Evolutionary conservation across 2,329 filamentous ascomycete species (phyloP).

Genomic region (Colletotrichum higginsianum): DNA sequence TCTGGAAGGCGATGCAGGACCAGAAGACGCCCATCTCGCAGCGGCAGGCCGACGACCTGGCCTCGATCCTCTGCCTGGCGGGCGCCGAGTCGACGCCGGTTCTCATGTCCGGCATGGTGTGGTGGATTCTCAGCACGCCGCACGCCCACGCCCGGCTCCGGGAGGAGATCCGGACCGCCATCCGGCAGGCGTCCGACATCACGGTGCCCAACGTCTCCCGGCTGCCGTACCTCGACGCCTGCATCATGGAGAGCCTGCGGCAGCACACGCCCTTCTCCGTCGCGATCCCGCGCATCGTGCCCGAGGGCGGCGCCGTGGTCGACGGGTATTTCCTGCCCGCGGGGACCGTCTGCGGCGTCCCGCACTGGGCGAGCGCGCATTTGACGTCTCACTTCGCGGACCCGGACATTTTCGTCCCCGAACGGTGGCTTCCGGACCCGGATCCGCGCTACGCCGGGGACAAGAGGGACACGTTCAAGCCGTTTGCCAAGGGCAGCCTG

Average conservation of each 20-base stretch:
- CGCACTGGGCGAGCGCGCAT: constrained; percentile 1
- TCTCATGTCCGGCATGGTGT: constrained; percentile 8
- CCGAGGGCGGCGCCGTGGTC: not conserved
- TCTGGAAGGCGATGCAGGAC: constrained; percentile 1
- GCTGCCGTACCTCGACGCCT: constrained; percentile 5
- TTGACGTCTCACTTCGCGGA: not conserved
- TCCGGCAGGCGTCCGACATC: not conserved
- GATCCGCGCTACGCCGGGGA: not conserved
- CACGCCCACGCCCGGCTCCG: not conserved
- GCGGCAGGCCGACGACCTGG: not conserved
- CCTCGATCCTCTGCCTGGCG: constrained; percentile 3
- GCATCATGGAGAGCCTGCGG: constrained; percentile 7
- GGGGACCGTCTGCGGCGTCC: not conserved
- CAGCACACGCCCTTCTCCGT: constrained; percentile 4
- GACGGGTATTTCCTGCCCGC: constrained; percentile 7
- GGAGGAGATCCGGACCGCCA: not conserved
- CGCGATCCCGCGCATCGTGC: not conserved
- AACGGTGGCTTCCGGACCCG: not conserved
- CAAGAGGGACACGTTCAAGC: constrained; percentile 1
- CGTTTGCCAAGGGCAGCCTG: constrained; percentile 1
- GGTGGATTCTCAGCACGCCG: constrained; percentile 3
- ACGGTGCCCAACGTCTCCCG: not conserved
- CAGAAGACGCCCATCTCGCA: not conserved
- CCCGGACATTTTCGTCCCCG: not conserved
- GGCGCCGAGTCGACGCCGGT: not conserved